Percentiles rank a stretch among this genome's conserved stretches.
Evolutionary conservation across 1,284 basidiomycete genomes (phyloP).

Genomic region (Heterobasidion occidentale): DNA sequence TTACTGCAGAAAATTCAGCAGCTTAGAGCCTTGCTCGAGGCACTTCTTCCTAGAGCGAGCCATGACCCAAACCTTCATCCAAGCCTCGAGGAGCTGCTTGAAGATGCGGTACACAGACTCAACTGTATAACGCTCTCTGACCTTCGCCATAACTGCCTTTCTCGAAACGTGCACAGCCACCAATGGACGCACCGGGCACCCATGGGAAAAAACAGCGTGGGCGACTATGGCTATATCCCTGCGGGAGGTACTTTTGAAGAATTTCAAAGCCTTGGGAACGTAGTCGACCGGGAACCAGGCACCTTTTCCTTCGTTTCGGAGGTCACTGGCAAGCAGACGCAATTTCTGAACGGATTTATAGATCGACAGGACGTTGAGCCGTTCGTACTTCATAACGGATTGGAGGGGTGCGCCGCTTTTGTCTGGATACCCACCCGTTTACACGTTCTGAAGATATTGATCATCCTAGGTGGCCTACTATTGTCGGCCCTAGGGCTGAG

Average conservation of each 20-base stretch:
- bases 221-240: conserved; percentile 38
- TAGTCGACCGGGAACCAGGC: conserved; percentile 20
- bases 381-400: conserved; percentile 21
- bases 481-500: conserved; percentile 27
- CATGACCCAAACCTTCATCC: conserved; percentile 22
- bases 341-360: conserved; percentile 13
- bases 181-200: conserved; percentile 33
- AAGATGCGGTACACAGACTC: neutral
- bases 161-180: conserved; percentile 26
- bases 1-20: conserved; percentile 19
- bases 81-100: conserved; percentile 23
- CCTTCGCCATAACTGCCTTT: conserved; percentile 29
- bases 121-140: conserved; percentile 23
- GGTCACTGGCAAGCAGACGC: conserved; percentile 16
- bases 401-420: conserved; percentile 28
- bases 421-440: no score
- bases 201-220: conserved; percentile 31
- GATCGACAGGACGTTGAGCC: conserved; percentile 17
- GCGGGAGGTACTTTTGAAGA: conserved; percentile 16
- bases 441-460: no score
- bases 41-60: conserved; percentile 29
- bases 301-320: conserved; percentile 8
- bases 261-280: conserved; percentile 32
- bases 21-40: conserved; percentile 23
- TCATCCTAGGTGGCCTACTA: conserved; percentile 29